These are phyloP conservation scores for Colletotrichum orchidophilum DNA, from an alignment of 2,329 filamentous ascomycete genomes.

Conservation along the genomic window DNA sequence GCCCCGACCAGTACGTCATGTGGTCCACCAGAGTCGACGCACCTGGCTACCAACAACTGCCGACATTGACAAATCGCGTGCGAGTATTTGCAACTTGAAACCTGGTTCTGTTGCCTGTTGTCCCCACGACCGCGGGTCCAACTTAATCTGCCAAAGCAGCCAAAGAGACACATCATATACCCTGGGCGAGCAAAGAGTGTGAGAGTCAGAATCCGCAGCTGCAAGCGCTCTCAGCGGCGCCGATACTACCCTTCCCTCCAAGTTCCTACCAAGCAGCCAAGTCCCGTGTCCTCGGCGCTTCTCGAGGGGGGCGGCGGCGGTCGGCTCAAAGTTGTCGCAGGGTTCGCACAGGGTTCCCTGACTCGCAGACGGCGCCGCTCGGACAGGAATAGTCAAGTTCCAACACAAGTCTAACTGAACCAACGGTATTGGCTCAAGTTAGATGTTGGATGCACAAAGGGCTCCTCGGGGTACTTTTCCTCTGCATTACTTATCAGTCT, in stretches of 20 bases:
- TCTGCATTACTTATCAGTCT: slow-evolving; percentile 18
- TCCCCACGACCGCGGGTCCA: slow-evolving; percentile 26
- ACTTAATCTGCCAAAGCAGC: slow-evolving; percentile 7
- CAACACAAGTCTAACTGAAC: slow-evolving; percentile 13
- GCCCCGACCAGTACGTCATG: slow-evolving; percentile 24
- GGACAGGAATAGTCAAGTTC: slow-evolving; percentile 1
- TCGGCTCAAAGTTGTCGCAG: slow-evolving; percentile 10
- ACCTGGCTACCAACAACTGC: slow-evolving; percentile 27
- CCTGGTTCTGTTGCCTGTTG: slow-evolving; percentile 25
- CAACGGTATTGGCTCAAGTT: neutral
- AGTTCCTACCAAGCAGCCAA: neutral
- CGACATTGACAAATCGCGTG: slow-evolving; percentile 31
- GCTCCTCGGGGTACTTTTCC: neutral
- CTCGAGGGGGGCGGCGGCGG: neutral
- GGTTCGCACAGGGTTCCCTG: slow-evolving; percentile 29
- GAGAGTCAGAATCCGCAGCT: slow-evolving; percentile 20
- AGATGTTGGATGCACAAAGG: neutral
- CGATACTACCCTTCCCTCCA: neutral
- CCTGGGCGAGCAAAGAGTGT: neutral
- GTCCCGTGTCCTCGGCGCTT: slow-evolving; percentile 18
- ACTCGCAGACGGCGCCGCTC: slow-evolving; percentile 15
- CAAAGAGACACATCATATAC: slow-evolving; percentile 2
- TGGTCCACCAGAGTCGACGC: slow-evolving; percentile 9
- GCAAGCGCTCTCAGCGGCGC: slow-evolving; percentile 30
- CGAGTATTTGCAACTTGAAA: slow-evolving; percentile 31